Evolutionary conservation across 345 rosid genomes (phyloP), one percentile per base, ranked within the genome.

Genomic region (Pseudoturritis turrita): DNA sequence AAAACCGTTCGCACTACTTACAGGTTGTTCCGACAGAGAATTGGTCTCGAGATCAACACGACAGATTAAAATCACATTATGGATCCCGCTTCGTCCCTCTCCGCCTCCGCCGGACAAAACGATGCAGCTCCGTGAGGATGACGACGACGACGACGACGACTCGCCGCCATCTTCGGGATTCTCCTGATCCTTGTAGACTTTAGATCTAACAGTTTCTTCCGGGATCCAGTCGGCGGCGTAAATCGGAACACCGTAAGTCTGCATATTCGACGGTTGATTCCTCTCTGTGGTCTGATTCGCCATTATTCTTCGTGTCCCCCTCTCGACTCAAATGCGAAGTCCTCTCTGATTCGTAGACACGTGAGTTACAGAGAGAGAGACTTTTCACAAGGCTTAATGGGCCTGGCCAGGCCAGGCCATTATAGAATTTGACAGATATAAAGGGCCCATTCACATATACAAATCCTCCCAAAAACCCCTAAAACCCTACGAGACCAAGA

Each of bases 21-120:
- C 97, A 45, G 97, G 98, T 50, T 85, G 80, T 28, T 78, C 71
- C 12, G 88, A 86, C 61, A 94, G 96, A 77, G 91, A 83, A 40
- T 75, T 86, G 62, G 79, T 75, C 41, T 81, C 76, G 56, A 75
- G 71, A 78, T 94, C 89, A 75, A 81, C 85, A 31, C 51, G 76
- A 19, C 80, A 73, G 62, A 94, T 44, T 51, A 91, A 35, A 50
- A 88, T 53, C 13, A 96, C 90, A 39, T 94, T 94, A 3, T 85
- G 87, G 73, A 94, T 89, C 28, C 98, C 97, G 75, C 82, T 91
- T 35, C 77, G 79, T 33, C 96, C 98, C 62, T 87, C 91, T 8
- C 97, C 98, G 0, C 98, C 97, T 8, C 98, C 98, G 18, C 98
- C 98, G 0, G 90, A 73, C 18, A 91, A 64, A 70, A 86, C 86